Base-by-base conservation (phyloP, 441 rosid species). In the Capsella rubella region DNA sequence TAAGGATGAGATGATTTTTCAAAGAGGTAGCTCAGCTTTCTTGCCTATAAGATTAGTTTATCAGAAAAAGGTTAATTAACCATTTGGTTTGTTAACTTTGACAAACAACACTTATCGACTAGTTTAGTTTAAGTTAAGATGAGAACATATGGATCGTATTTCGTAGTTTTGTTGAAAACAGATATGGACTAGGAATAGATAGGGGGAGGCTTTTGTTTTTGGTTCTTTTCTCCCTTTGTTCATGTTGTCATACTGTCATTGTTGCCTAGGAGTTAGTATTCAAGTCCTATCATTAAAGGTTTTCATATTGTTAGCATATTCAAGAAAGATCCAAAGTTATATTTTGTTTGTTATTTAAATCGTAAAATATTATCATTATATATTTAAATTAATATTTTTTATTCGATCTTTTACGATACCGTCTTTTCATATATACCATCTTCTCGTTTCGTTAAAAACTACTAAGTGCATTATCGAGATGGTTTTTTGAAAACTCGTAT, bases 1-100 rank as follows among this genome's bases (percentile, higher is more conserved):
- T 8, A 8, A 8, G 54, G 71, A 40, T 76, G 79, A 63, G 54
- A 70, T 76, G 71, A 70, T 61, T 64, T 67, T 76, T 63, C 79
- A 70, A 64, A 70, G 79, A 37, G 75, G 75, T 76, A 57, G 76
- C 49, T 76, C 75, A 70, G 54, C 67, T 70, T 76, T 76, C 42
- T 39, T 46, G 16, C 70, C 65, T 54, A 45, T 25, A 76, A 76
- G 45, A 53, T 62, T 69, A 61, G 46, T 75, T 75, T 64, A 63
- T 37, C 63, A n/a, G 46, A 39, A 37, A 56, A 69, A 66, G 65
- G 56, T 69, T 21, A 46, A 75, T 28, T 64, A 63, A 69, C 60
- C 47, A 75, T 18, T 21, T 73, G 14, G 37, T 55, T 18, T 42
- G 13, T 66, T 49, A 50, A 49, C 16, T 51, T 31, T 29, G 42